Evolutionary conservation across 2,329 filamentous ascomycete genomes (phyloP).

Genomic region (Fusarium guadeloupense): DNA sequence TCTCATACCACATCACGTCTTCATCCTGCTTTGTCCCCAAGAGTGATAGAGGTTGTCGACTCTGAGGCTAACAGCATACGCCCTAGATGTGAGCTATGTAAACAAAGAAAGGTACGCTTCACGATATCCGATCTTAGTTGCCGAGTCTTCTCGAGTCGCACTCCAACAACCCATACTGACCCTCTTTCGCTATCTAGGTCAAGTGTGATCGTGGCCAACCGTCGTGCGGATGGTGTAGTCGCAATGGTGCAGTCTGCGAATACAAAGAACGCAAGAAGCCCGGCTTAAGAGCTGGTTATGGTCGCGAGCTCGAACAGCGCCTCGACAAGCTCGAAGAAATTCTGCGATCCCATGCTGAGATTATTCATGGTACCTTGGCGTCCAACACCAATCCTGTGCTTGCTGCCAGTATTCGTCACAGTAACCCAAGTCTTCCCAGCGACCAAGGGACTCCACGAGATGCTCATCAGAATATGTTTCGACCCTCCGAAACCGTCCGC

Average conservation of each 20-base stretch:
- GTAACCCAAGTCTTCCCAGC: conserved; percentile 61
- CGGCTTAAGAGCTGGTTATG: conserved; percentile 72
- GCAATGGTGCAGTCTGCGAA: conserved; percentile 70
- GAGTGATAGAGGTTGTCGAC: conserved; percentile 22
- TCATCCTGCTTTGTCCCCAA: conserved; percentile 28
- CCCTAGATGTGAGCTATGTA: conserved; percentile 77
- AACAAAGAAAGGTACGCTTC: conserved; percentile 75
- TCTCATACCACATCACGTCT: conserved; percentile 13
- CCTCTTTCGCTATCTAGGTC: conserved; percentile 57
- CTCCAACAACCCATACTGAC: conserved; percentile 15
- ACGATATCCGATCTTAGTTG: neutral
- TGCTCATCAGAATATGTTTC: conserved; percentile 54
- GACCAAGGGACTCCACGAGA: conserved; percentile 67
- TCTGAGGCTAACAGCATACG: conserved; percentile 50
- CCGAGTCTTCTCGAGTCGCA: neutral
- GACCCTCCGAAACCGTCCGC: conserved; percentile 59
- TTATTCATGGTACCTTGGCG: conserved; percentile 67
- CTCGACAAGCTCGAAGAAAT: conserved; percentile 75
- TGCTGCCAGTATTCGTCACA: conserved; percentile 57
- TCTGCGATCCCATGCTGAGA: conserved; percentile 71
- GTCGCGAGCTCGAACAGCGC: conserved; percentile 76
- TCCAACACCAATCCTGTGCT: conserved; percentile 46
- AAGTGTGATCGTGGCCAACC: conserved; percentile 82
- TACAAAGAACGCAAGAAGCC: conserved; percentile 76
- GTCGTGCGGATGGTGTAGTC: conserved; percentile 73